These are phyloP conservation scores for Vanilla planifolia DNA, from an alignment of 106 monocot species.

Conservation along the genomic window DNA sequence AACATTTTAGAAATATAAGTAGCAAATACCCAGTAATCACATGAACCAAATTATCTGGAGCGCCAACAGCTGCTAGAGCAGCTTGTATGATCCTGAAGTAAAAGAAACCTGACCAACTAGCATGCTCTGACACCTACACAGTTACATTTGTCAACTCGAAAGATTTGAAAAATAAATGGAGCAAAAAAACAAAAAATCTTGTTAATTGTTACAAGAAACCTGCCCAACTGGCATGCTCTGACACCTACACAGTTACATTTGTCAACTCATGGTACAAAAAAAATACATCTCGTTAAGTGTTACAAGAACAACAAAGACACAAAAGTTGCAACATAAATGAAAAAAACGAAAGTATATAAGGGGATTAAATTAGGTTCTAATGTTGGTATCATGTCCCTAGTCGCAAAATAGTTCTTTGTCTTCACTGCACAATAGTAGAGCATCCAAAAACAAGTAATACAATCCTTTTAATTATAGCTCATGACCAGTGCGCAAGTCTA, in stretches of 20 bases:
- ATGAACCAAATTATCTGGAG: constrained; percentile 94
- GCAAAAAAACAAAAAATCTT: no score
- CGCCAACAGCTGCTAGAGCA: constrained; percentile 92
- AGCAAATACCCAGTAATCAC: constrained; percentile 86
- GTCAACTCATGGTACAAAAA: neutral
- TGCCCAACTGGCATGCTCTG: constrained; percentile 99
- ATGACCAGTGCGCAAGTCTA: no score
- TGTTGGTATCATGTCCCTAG: no score
- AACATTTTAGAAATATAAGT: neutral
- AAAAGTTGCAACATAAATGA: no score
- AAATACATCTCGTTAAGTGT: neutral
- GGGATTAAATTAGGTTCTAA: no score
- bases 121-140: constrained; percentile 94
- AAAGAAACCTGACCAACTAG: constrained; percentile 99
- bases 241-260: constrained; percentile 45
- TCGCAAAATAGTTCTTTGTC: no score
- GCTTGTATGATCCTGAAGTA: constrained; percentile 91
- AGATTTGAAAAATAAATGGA: neutral
- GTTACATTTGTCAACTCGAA: neutral
- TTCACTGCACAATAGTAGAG: no score
- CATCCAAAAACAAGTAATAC: no score
- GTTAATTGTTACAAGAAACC: constrained; percentile 64
- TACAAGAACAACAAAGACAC: constrained; percentile 51
- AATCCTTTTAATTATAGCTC: no score
- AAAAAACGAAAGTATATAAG: no score